Conservation (phyloP, 805 yeast genomes). For the Limtongozyma cylindracea region DNA sequence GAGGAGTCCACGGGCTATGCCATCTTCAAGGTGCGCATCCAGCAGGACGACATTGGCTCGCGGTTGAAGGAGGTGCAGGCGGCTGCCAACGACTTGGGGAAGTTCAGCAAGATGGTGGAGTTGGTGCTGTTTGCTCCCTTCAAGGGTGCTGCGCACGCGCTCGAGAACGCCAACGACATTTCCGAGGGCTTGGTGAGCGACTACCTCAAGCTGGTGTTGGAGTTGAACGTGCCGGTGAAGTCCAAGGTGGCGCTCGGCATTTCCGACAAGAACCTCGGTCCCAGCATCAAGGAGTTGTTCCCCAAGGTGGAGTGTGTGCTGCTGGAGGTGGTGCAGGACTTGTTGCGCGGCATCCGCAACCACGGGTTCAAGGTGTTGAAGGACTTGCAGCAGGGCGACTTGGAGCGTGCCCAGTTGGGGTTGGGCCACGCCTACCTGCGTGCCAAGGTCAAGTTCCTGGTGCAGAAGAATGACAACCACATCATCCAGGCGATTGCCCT, state of each 20-base stretch:
- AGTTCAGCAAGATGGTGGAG: constrained; percentile 81
- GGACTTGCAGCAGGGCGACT: constrained; percentile 82
- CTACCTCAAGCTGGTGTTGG: constrained; percentile 70
- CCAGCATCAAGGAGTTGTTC: constrained; percentile 78
- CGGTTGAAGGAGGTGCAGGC: constrained; percentile 85
- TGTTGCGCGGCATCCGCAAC: constrained; percentile 82
- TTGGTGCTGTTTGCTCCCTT: constrained; percentile 92
- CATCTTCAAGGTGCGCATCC: constrained; percentile 76
- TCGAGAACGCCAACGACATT: constrained; percentile 93
- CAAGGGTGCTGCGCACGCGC: constrained; percentile 98
- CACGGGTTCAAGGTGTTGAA: constrained; percentile 77
- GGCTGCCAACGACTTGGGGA: constrained; percentile 62
- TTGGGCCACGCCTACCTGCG: constrained; percentile 97
- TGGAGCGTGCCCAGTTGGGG: constrained; percentile 96
- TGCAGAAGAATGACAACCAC: constrained; percentile 96
- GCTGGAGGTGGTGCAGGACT: constrained; percentile 82
- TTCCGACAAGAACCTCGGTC: constrained; percentile 88
- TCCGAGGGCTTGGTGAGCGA: constrained; percentile 94
- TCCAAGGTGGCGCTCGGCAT: constrained; percentile 59
- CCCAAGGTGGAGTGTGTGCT: constrained; percentile 79
- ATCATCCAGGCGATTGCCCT: constrained; percentile 97
- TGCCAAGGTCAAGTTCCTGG: constrained; percentile 96
- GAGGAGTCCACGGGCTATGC: constrained; percentile 99
- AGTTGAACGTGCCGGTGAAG: constrained; percentile 75
- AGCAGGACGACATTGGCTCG: constrained; percentile 85